Evolutionary conservation across 1,284 basidiomycete genomes (phyloP), one percentile per base, ranked within the genome.

Genomic region (Tilletia indica): DNA sequence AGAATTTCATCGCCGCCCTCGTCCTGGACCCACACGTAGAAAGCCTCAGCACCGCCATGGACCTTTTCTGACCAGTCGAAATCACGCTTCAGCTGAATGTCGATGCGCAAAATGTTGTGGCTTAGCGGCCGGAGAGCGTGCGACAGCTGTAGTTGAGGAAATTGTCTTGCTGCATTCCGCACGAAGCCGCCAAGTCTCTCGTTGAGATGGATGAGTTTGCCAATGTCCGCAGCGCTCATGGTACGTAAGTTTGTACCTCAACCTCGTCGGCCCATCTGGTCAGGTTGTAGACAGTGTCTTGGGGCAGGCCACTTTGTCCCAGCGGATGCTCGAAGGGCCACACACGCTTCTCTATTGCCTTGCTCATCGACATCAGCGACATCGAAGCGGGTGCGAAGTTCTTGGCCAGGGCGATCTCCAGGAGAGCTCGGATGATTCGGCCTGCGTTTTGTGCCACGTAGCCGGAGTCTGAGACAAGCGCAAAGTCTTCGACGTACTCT

Each of bases 251-350:
- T 6, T 89, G 85, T 31, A 94, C 88, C 11, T 91, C 87, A 79
- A 91, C 90, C 54, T 98, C 93, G 81, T 93, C 93, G 4, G 91
- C 93, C 88, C 92, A 94, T 74, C 88, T 88, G 74, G 91, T 88
- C 21, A 99, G 87, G 70, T 90, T 91, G 85, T 93, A 90, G 70
- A 97, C 83, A 3, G 94, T 89, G 63, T 87, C 85, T 9, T 76
- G 68, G 87, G 74, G 73, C 83, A 82, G 92, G 91, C 83, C 97
- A 93, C 76, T 87, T 89, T 48, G 70, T 49, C 49, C 42, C 4
- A 99, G 86, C 3, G 96, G 97, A 76, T 99, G 93, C 69, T 96
- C 92, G 84, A 92, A 98, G 0, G 95, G 93, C 97, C 97, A 99
- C 80, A 97, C 86, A 21, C 93, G 90, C 80, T 92, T 83, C 71